A percentile compares a stretch with the other conserved stretches of the same genome.
Conservation (phyloP, 306 rosid genomes). For the Crotalaria pallida region DNA sequence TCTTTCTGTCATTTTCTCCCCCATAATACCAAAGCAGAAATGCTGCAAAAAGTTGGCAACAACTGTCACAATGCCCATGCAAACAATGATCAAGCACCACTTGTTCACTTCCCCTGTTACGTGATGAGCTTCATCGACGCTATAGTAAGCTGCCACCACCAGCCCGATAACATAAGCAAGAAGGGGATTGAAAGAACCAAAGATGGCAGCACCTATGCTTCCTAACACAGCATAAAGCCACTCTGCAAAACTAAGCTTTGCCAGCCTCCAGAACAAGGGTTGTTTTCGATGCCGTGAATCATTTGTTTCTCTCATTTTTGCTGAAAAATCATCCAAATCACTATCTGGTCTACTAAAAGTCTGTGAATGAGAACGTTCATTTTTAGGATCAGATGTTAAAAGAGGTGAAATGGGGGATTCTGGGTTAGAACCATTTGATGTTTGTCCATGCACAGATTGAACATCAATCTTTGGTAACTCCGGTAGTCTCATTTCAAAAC, state of each 20-base stretch:
- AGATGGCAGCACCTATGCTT: constrained; percentile 95
- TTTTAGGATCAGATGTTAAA: constrained; percentile 92
- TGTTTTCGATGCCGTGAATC: constrained; percentile 48
- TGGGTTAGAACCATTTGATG: constrained; percentile 86
- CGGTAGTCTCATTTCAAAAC: constrained; percentile 95
- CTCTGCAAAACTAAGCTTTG: constrained; percentile 93
- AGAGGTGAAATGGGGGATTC: constrained; percentile 98
- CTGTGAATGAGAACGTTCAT: constrained; percentile 97
- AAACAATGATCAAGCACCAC: constrained; percentile 96
- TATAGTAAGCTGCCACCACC: constrained; percentile 78
- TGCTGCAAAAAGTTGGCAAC: constrained; percentile 98
- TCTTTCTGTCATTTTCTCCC: constrained; percentile 99
- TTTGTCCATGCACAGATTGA: constrained; percentile 60
- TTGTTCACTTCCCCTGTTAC: constrained; percentile 57
- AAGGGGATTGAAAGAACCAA: constrained; percentile 98
- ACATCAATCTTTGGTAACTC: constrained; percentile 95
- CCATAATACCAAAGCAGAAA: constrained; percentile 99
- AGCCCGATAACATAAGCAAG: constrained; percentile 94
- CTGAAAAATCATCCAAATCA: constrained; percentile 63
- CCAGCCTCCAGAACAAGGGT: constrained; percentile 95
- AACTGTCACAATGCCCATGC: constrained; percentile 96
- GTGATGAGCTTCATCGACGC: constrained; percentile 31
- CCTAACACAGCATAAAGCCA: constrained; percentile 99
- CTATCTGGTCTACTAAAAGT: constrained; percentile 94
- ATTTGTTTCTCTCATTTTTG: constrained; percentile 42